phyloP scores from a whole-genome alignment of 2,329 filamentous ascomycete genomes.

The Xylariales sp. region DNA sequence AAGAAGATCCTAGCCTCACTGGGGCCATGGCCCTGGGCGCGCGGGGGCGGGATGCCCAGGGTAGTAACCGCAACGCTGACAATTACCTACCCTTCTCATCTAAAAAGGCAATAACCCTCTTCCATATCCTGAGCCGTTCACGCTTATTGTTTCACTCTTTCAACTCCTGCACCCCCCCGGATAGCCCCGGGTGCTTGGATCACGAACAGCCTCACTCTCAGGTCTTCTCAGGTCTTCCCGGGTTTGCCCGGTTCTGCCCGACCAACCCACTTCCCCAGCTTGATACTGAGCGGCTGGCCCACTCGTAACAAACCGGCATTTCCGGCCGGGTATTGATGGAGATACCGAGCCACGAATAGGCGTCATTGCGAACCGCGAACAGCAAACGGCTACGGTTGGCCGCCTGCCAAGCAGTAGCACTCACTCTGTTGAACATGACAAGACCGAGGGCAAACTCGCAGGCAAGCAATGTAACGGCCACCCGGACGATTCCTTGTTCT shows the following conservation, averaged over 20 bases:
- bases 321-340: background rate
- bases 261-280: background rate
- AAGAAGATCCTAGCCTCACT: conserved; percentile 2
- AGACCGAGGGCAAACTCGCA: conserved; percentile 14
- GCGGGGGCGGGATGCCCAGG: background rate
- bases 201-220: background rate
- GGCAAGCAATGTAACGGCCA: conserved; percentile 5
- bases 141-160: background rate
- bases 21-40: background rate
- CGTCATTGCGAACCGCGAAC: background rate
- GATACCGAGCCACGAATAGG: background rate
- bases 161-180: background rate
- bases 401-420: too few species aligned
- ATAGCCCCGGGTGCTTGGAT: background rate
- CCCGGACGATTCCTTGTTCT: conserved; percentile 11
- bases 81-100: conserved; percentile 21
- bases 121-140: background rate
- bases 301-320: background rate
- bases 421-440: too few species aligned
- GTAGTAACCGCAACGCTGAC: background rate
- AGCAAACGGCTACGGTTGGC: too few species aligned
- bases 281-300: background rate
- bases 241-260: background rate
- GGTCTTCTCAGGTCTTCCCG: too few species aligned
- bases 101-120: conserved; percentile 23